These are phyloP conservation scores for Fraxinus excelsior DNA, from an alignment of 257 asterid genomes.

Conservation along the genomic window DNA sequence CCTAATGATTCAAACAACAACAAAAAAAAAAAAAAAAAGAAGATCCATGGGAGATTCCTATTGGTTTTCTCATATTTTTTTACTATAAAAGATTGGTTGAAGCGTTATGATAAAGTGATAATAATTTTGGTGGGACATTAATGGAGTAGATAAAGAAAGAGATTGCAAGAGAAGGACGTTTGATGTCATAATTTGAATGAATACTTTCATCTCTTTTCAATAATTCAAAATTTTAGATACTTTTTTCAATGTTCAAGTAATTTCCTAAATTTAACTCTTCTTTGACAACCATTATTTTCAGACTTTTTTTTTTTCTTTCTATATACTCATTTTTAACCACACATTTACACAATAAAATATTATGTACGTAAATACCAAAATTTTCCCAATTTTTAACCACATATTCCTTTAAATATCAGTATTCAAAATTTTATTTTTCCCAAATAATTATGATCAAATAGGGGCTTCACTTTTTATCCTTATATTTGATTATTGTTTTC, in stretches of 20 bases:
- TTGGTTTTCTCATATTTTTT: conserved; percentile 15
- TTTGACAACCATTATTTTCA: too few relatives aligned
- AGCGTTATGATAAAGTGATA: conserved; percentile 45
- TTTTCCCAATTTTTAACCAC: too few relatives aligned
- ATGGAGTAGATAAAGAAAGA: conserved; percentile 29
- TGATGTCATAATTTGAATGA: neutral
- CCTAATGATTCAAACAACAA: conserved; percentile 29
- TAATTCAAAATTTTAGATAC: neutral
- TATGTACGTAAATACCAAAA: too few relatives aligned
- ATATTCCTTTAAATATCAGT: too few relatives aligned
- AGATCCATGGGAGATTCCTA: conserved; percentile 26
- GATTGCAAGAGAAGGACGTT: neutral
- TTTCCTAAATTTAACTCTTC: neutral
- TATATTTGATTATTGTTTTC: neutral
- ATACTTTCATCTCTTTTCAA: neutral
- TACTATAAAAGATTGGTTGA: conserved; percentile 38
- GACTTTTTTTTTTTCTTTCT: too few relatives aligned
- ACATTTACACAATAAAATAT: too few relatives aligned
- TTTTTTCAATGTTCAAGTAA: neutral
- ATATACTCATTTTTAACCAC: too few relatives aligned
- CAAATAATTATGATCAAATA: too few relatives aligned
- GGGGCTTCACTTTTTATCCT: neutral
- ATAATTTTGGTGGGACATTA: conserved; percentile 41
- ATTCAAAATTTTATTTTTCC: too few relatives aligned
- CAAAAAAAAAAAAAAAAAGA: neutral